Percentiles rank a stretch among this genome's conserved stretches.
These are phyloP conservation scores for Cutaneotrichosporon daszewskae DNA, from an alignment of 1,284 basidiomycete genomes.

Conservation along the genomic window DNA sequence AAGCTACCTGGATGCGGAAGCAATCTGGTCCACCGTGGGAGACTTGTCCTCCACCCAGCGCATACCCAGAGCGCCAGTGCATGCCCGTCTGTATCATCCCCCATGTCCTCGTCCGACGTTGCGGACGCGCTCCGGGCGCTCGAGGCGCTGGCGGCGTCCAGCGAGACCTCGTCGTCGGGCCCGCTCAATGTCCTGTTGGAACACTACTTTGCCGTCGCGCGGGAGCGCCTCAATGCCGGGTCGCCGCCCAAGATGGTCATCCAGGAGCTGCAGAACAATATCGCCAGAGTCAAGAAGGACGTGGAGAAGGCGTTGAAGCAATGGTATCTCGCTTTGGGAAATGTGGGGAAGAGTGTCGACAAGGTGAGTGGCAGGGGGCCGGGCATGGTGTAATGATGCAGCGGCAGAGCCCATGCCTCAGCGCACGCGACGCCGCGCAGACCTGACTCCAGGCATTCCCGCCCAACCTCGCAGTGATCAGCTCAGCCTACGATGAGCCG, in stretches of 20 bases:
- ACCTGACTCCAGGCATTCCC: conserved; percentile 37
- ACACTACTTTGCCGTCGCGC: conserved; percentile 56
- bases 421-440: background rate
- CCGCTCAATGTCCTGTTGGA: conserved; percentile 66
- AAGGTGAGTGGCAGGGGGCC: conserved; percentile 56
- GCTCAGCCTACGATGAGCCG: conserved; percentile 40
- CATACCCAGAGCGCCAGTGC: too few relatives aligned
- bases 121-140: conserved; percentile 33
- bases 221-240: conserved; percentile 55
- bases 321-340: conserved; percentile 66
- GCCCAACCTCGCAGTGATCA: conserved; percentile 37
- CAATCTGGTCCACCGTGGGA: conserved; percentile 1
- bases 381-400: too few relatives aligned
- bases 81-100: background rate
- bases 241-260: conserved; percentile 56
- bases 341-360: conserved; percentile 76
- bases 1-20: background rate
- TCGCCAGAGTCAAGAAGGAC: conserved; percentile 71
- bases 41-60: too few relatives aligned
- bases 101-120: conserved; percentile 27
- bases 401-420: background rate
- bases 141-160: conserved; percentile 50
- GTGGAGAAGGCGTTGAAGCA: conserved; percentile 83
- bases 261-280: conserved; percentile 54
- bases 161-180: conserved; percentile 56